Evolutionary conservation across 2,329 filamentous ascomycete genomes (phyloP).

Genomic region (Biscogniauxia sp.): DNA sequence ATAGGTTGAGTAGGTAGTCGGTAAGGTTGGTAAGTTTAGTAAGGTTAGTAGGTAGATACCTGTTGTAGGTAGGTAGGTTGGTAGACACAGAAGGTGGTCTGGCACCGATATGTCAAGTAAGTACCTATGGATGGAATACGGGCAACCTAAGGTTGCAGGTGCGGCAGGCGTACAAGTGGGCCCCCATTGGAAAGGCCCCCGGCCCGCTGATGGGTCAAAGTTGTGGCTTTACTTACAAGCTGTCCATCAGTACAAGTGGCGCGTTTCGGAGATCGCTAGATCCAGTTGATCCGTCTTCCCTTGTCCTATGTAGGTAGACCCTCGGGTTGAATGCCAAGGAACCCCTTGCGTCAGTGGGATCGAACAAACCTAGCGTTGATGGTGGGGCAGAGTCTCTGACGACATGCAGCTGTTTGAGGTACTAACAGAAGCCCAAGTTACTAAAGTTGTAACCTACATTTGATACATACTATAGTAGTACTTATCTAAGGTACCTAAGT

Average conservation of each 20-base stretch:
- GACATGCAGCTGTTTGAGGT: constrained; percentile 9
- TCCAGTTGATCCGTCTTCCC: constrained; percentile 12
- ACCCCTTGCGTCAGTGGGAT: background rate
- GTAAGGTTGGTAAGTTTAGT: background rate
- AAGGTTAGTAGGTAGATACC: background rate
- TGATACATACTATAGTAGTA: background rate
- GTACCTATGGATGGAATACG: constrained; percentile 1
- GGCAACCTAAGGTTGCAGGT: too few relatives aligned
- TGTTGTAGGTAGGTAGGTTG: background rate
- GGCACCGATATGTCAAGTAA: constrained; percentile 3
- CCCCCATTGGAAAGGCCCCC: too few relatives aligned
- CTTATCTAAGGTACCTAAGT: constrained; percentile 11
- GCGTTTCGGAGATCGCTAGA: constrained; percentile 11
- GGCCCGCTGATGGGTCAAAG: constrained; percentile 1
- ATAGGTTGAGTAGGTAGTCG: background rate
- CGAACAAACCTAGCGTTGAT: background rate
- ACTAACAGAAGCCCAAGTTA: constrained; percentile 14
- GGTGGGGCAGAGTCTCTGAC: constrained; percentile 9
- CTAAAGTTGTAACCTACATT: background rate
- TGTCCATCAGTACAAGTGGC: constrained; percentile 1
- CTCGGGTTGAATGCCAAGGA: background rate
- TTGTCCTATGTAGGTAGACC: background rate
- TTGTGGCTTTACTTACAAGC: constrained; percentile 1
- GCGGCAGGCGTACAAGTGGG: constrained; percentile 8
- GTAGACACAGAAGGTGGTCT: constrained; percentile 1